Conservation (phyloP, 1,284 basidiomycete species). For the Heterobasidion occidentale region DNA sequence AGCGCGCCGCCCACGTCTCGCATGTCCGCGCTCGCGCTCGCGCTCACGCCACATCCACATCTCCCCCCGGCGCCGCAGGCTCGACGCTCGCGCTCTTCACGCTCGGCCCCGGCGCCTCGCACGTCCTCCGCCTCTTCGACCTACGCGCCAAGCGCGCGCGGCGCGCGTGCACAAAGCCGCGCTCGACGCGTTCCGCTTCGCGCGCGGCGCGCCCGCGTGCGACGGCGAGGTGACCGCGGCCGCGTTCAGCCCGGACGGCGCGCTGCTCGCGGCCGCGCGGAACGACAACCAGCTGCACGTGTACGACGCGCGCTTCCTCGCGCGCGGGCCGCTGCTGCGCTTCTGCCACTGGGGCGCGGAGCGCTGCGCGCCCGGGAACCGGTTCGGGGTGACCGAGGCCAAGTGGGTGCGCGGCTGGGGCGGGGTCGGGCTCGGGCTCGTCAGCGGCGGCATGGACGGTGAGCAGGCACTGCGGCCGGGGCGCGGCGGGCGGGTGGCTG, state of each 20-base stretch:
- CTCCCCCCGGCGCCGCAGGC: conserved; percentile 5
- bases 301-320: conserved; percentile 53
- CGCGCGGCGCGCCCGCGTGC: neutral
- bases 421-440: conserved; percentile 34
- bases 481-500: neutral
- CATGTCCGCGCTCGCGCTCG: neutral
- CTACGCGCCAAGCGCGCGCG: conserved; percentile 23
- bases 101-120: conserved; percentile 19
- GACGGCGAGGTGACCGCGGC: conserved; percentile 42
- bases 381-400: conserved; percentile 46
- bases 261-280: conserved; percentile 51
- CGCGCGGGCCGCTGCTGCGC: conserved; percentile 33
- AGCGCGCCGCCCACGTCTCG: neutral
- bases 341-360: conserved; percentile 38
- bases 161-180: conserved; percentile 17
- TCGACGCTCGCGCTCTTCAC: conserved; percentile 31
- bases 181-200: conserved; percentile 25
- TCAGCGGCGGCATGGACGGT: conserved; percentile 64
- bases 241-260: conserved; percentile 50
- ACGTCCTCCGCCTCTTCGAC: conserved; percentile 49
- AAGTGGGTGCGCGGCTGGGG: conserved; percentile 44
- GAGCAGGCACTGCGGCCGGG: conserved; percentile 11
- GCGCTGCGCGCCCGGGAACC: conserved; percentile 17
- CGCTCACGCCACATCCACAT: neutral
- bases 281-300: conserved; percentile 52